phyloP scores from a whole-genome alignment of 2,329 filamentous ascomycete species.

The Didymella sp. region DNA sequence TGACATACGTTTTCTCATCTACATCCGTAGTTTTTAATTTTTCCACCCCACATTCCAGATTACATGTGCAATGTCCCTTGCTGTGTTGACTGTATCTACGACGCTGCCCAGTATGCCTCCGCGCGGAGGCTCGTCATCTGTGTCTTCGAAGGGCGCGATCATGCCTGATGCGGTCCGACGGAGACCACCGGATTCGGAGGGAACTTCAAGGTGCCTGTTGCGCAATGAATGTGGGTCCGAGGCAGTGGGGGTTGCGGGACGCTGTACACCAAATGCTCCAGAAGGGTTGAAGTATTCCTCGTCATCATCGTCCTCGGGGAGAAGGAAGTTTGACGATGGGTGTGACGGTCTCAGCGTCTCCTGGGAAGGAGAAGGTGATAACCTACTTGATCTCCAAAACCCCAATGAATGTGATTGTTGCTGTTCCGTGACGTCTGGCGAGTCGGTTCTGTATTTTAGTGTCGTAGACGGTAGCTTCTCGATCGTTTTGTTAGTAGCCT shows the following conservation, averaged over 20 bases:
- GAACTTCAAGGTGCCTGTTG: slow-evolving; percentile 24
- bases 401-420: slow-evolving; percentile 51
- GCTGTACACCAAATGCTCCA: slow-evolving; percentile 44
- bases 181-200: slow-evolving; percentile 61
- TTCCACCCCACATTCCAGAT: slow-evolving; percentile 73
- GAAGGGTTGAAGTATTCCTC: slow-evolving; percentile 56
- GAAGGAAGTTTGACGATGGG: slow-evolving; percentile 69
- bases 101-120: slow-evolving; percentile 77
- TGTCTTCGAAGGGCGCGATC: slow-evolving; percentile 87
- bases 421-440: slow-evolving; percentile 70
- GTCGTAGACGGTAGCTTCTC: slow-evolving; percentile 87
- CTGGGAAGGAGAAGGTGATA: slow-evolving; percentile 79
- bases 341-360: slow-evolving; percentile 79
- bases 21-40: slow-evolving; percentile 39
- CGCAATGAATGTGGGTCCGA: slow-evolving; percentile 35
- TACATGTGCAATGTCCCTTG: slow-evolving; percentile 68
- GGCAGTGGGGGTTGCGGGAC: slow-evolving; percentile 47
- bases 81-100: slow-evolving; percentile 76
- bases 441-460: slow-evolving; percentile 81
- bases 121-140: slow-evolving; percentile 64
- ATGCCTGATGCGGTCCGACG: slow-evolving; percentile 84
- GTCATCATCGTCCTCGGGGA: slow-evolving; percentile 64
- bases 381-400: slow-evolving; percentile 55
- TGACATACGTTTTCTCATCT: slow-evolving; percentile 15
- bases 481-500: slow-evolving; percentile 78